These are phyloP conservation scores for Tricholoma sp. DNA, from an alignment of 768 basidiomycete species.

Conservation along the genomic window DNA sequence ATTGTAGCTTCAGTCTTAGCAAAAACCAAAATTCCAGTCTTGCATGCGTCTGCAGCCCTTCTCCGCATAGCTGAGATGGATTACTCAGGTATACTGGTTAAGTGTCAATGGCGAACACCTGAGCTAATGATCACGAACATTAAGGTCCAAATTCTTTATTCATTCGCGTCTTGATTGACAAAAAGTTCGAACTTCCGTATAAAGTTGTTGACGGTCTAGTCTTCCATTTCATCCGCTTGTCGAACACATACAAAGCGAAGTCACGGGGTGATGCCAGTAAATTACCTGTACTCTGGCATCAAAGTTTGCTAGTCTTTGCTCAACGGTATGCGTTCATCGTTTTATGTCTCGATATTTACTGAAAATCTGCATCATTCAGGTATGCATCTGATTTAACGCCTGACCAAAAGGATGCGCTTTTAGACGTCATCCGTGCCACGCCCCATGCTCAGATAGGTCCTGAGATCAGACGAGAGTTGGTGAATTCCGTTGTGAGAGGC, in stretches of 20 bases:
- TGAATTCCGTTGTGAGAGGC: constrained; percentile 82
- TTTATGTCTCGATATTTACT: background rate
- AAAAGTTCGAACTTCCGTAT: constrained; percentile 96
- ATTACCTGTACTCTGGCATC: constrained; percentile 98
- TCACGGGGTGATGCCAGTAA: constrained; percentile 66
- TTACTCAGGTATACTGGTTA: constrained; percentile 62
- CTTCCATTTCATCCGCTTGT: constrained; percentile 96
- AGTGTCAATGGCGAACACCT: background rate
- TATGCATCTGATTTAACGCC: constrained; percentile 93
- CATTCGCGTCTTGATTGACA: constrained; percentile 94
- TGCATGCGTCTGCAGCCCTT: constrained; percentile 94
- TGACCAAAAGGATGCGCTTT: constrained; percentile 95
- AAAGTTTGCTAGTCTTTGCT: constrained; percentile 88
- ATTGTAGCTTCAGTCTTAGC: constrained; percentile 90
- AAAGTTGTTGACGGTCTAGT: constrained; percentile 97
- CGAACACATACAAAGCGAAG: constrained; percentile 81
- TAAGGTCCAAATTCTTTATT: constrained; percentile 89
- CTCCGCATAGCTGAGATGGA: constrained; percentile 95
- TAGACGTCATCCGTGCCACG: constrained; percentile 85
- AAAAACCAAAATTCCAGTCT: constrained; percentile 89
- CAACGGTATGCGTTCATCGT: constrained; percentile 58
- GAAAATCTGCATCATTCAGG: constrained; percentile 34
- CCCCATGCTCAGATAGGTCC: constrained; percentile 84
- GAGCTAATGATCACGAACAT: background rate
- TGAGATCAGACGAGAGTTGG: constrained; percentile 87